Evolutionary conservation across 179 eudicot species (phyloP).

Genomic region (Beta lomatogona): DNA sequence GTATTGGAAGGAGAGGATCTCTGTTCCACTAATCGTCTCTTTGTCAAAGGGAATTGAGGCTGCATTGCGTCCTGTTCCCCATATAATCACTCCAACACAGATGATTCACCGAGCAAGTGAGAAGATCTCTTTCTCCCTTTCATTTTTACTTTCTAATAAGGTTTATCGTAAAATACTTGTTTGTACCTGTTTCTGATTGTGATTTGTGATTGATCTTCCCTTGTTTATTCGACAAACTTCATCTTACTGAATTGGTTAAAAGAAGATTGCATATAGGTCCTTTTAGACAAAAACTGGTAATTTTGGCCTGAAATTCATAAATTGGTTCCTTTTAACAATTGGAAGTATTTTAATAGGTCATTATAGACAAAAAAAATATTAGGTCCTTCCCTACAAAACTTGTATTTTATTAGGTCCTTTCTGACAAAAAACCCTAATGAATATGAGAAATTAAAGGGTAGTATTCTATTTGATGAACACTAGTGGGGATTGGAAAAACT

Average conservation of each 20-base stretch:
- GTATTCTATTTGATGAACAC: background rate
- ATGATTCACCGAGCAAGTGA: conserved; percentile 82
- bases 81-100: conserved; percentile 77
- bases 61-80: conserved; percentile 70
- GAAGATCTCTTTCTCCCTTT: conserved; percentile 25
- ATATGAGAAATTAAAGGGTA: background rate
- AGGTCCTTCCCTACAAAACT: no score
- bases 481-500: background rate
- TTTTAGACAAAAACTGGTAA: no score
- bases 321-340: no score
- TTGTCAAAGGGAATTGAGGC: conserved; percentile 93
- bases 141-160: background rate
- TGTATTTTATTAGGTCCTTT: no score
- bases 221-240: background rate
- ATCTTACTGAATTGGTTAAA: background rate
- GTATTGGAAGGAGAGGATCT: conserved; percentile 84
- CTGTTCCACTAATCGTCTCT: conserved; percentile 64
- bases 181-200: background rate
- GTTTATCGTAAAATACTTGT: background rate
- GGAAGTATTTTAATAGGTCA: no score
- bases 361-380: no score
- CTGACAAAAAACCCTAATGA: no score
- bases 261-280: background rate
- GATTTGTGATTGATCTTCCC: background rate
- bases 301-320: no score